A percentile compares a stretch with the other conserved stretches of the same genome.
These are phyloP conservation scores for Clavulina sp. DNA, from an alignment of 768 basidiomycete genomes.

Conservation along the genomic window DNA sequence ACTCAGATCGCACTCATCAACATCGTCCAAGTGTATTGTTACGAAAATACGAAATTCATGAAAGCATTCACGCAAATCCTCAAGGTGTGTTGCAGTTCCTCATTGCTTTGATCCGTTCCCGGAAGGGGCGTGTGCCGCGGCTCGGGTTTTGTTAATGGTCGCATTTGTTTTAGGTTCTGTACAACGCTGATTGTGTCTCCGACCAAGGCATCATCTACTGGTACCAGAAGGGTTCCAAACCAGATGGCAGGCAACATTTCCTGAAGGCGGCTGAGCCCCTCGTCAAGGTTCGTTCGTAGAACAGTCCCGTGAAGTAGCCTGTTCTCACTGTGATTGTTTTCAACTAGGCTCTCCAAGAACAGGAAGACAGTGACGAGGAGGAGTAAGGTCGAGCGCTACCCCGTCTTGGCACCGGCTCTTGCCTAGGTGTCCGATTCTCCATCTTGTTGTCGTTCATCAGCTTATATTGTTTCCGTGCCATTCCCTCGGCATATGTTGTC, in stretches of 20 bases:
- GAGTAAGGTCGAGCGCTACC: not conserved
- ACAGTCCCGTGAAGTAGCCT: slow-evolving; percentile 1
- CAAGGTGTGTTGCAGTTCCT: slow-evolving; percentile 33
- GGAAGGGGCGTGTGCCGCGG: too few species aligned
- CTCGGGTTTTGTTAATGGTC: slow-evolving; percentile 3
- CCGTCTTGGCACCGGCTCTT: too few species aligned
- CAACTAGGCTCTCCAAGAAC: slow-evolving; percentile 70
- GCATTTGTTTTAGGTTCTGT: slow-evolving; percentile 48
- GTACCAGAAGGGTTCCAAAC: slow-evolving; percentile 92
- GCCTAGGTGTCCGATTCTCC: too few species aligned
- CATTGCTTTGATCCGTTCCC: not conserved
- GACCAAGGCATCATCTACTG: slow-evolving; percentile 97
- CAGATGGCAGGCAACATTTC: slow-evolving; percentile 91
- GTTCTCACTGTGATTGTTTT: slow-evolving; percentile 1
- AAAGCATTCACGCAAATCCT: slow-evolving; percentile 90
- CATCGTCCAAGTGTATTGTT: slow-evolving; percentile 86
- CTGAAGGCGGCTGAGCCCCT: slow-evolving; percentile 71
- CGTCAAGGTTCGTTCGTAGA: slow-evolving; percentile 47
- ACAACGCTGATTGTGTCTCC: slow-evolving; percentile 89
- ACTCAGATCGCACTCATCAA: slow-evolving; percentile 91
- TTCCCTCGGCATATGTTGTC: too few species aligned
- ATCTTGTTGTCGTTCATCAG: too few species aligned
- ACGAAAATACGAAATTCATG: slow-evolving; percentile 89
- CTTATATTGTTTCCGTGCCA: too few species aligned
- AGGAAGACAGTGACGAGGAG: slow-evolving; percentile 57